phyloP scores from a whole-genome alignment of 352 stramenopile genomes.

The Saprolegnia diclina region DNA sequence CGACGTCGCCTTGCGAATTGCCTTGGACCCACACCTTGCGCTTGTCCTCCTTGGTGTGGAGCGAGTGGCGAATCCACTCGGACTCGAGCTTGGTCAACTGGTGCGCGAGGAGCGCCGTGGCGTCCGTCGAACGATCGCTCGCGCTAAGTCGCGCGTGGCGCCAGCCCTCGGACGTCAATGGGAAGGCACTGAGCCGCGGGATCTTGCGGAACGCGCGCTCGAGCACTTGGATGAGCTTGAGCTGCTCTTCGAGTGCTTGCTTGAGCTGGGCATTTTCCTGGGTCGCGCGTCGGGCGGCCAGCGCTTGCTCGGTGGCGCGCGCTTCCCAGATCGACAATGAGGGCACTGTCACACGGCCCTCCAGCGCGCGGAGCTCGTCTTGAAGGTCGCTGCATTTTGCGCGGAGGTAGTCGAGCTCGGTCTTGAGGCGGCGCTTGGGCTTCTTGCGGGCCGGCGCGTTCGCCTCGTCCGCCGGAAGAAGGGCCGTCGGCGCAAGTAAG shows the following conservation, averaged over 20 bases:
- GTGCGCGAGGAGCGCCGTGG: neutral
- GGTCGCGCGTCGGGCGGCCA: neutral
- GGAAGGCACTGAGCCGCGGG: neutral
- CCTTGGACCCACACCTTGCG: neutral
- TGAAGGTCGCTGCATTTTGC: conserved; percentile 3
- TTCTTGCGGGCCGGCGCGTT: neutral
- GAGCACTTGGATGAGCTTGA: conserved; percentile 2
- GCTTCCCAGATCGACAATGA: conserved; percentile 1
- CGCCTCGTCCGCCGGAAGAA: neutral
- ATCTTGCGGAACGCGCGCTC: conserved; percentile 6
- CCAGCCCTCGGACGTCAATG: neutral
- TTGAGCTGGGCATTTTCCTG: conserved; percentile 15
- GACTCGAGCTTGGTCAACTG: conserved; percentile 11
- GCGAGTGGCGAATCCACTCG: conserved; percentile 15
- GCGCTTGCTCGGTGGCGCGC: conserved; percentile 5
- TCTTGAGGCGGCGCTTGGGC: conserved; percentile 10
- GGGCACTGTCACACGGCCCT: neutral
- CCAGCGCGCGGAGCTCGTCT: neutral
- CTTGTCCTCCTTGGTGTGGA: neutral
- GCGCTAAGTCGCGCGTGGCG: neutral
- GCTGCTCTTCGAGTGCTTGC: neutral
- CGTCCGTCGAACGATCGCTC: neutral
- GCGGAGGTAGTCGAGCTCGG: conserved; percentile 16
- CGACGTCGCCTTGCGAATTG: neutral
- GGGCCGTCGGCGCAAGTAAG: neutral